Percentiles rank a stretch among this genome's conserved stretches.
phyloP scores from a whole-genome alignment of 1,284 basidiomycete species.

The Malassezia yamatoensis region DNA sequence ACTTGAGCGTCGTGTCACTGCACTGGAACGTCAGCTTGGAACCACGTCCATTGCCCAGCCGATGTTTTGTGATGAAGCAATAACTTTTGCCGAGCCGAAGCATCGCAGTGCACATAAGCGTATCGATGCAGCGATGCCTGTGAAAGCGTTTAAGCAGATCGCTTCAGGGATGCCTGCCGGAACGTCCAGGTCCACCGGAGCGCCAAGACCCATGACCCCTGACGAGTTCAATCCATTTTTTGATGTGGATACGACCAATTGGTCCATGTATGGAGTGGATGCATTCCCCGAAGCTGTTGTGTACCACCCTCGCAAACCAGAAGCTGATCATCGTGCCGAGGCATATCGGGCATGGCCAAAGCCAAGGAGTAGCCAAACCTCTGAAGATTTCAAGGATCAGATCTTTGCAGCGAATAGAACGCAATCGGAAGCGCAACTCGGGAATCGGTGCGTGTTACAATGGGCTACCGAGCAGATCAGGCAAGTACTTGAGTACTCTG shows the following conservation, averaged over 20 bases:
- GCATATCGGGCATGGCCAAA: no score
- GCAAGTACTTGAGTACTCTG: not conserved
- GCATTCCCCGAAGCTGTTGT: not conserved
- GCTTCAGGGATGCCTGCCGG: not conserved
- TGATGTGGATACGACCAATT: not conserved
- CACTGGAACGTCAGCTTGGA: not conserved
- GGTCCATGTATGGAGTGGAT: not conserved
- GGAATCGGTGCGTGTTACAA: not conserved
- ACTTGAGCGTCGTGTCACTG: not conserved
- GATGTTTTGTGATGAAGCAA: no score
- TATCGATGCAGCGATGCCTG: not conserved
- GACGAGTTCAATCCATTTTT: constrained; percentile 13
- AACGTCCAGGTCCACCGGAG: not conserved
- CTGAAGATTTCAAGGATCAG: not conserved
- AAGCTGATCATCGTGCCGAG: no score
- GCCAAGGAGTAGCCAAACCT: not conserved
- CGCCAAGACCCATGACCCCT: not conserved
- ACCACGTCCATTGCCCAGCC: no score
- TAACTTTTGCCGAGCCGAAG: no score
- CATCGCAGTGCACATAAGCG: no score
- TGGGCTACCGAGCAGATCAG: not conserved
- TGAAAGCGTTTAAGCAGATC: no score
- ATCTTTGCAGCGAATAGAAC: not conserved
- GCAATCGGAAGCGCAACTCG: not conserved
- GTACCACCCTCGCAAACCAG: not conserved